Evolutionary conservation across 139 green algal genomes (phyloP).

Genomic region (Desmodesmus armatus): DNA sequence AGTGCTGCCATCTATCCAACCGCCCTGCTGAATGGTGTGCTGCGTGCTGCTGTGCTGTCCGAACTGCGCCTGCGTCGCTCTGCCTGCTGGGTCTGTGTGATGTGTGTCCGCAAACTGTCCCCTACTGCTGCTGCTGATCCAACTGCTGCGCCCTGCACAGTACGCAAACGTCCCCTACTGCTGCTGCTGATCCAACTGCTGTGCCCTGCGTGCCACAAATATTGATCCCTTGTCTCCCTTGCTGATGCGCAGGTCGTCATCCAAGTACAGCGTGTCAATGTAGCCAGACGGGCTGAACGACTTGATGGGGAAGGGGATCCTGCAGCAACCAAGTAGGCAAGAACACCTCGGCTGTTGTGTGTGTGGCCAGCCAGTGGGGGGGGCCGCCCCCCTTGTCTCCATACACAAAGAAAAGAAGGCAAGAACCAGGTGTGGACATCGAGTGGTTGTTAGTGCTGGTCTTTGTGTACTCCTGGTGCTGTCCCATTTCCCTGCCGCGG

Average conservation of each 20-base stretch:
- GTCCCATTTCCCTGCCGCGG: background rate
- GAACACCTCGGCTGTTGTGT: no score
- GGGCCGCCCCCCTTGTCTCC: no score
- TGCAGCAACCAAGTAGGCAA: background rate
- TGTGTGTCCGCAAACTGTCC: no score
- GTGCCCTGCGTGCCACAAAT: conserved; percentile 56
- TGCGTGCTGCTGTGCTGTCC: background rate
- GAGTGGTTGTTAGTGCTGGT: background rate
- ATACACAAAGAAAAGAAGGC: background rate
- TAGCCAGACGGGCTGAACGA: conserved; percentile 57
- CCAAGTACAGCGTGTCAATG: conserved; percentile 76
- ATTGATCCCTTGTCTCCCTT: conserved; percentile 71
- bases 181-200: no score
- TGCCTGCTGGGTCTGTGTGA: no score
- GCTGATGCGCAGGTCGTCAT: conserved; percentile 75
- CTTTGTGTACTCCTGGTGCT: no score
- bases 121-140: no score
- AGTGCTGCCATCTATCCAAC: no score
- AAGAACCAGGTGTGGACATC: background rate
- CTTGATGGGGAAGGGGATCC: conserved; percentile 41
- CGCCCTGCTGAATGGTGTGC: background rate
- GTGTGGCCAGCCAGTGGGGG: no score
- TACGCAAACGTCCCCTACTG: no score
- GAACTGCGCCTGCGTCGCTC: background rate
- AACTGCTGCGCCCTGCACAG: background rate